phyloP scores from a whole-genome alignment of 1,284 basidiomycete species.

The Tilletiopsis washingtonensis region DNA sequence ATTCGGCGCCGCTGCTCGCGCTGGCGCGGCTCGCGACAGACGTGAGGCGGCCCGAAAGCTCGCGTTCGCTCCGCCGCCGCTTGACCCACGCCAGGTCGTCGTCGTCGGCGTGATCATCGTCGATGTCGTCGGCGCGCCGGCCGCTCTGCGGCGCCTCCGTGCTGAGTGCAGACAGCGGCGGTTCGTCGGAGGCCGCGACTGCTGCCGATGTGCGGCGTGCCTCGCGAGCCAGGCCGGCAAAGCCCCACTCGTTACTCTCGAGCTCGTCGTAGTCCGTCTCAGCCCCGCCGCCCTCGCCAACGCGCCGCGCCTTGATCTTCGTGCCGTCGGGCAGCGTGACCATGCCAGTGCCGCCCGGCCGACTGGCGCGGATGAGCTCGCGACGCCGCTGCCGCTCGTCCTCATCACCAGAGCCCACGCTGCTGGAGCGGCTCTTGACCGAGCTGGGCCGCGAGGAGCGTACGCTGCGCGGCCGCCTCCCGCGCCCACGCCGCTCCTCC shows the following conservation, averaged over 20 bases:
- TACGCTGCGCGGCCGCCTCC: background rate
- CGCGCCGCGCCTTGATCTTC: constrained; percentile 37
- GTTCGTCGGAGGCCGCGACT: constrained; percentile 19
- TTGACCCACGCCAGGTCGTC: constrained; percentile 17
- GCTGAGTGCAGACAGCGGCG: background rate
- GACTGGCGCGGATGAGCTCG: constrained; percentile 30
- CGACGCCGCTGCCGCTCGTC: constrained; percentile 31
- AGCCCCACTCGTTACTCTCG: constrained; percentile 37
- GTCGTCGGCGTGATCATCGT: constrained; percentile 12
- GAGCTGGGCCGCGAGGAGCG: background rate
- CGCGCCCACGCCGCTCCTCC: constrained; percentile 1
- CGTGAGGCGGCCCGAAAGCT: background rate
- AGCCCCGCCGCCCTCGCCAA: constrained; percentile 21
- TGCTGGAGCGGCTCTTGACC: constrained; percentile 1
- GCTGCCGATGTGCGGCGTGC: constrained; percentile 16
- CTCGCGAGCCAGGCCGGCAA: constrained; percentile 36
- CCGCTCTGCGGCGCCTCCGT: background rate
- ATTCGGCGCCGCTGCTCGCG: background rate
- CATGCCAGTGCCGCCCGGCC: constrained; percentile 45
- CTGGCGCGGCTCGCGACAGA: too few relatives aligned
- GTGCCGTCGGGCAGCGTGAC: constrained; percentile 44
- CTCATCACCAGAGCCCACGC: constrained; percentile 6
- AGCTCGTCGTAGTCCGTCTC: constrained; percentile 19
- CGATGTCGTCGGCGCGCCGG: background rate
- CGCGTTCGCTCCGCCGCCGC: background rate